phyloP scores from a whole-genome alignment of 2,329 filamentous ascomycete species.

The Fusarium praegraminearum region DNA sequence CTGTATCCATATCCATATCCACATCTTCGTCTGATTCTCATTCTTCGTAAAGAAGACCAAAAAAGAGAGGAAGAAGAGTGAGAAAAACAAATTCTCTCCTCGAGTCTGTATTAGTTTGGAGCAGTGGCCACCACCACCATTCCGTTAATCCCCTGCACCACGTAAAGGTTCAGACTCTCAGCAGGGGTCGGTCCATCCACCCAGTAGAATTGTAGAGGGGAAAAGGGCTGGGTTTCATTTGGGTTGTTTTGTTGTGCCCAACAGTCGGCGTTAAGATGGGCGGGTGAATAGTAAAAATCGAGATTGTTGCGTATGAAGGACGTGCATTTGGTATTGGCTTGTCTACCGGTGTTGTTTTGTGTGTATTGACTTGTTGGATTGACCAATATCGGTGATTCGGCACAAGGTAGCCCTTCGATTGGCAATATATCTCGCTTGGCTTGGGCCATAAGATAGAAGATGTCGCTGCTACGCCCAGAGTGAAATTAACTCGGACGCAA shows the following conservation, averaged over 20 bases:
- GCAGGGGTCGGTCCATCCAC: conserved; percentile 42
- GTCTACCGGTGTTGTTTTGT: not conserved
- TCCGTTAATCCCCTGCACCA: conserved; percentile 45
- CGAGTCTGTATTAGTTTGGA: conserved; percentile 43
- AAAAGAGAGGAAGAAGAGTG: not conserved
- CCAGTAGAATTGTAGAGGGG: not conserved
- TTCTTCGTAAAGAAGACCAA: conserved; percentile 11
- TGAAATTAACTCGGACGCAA: not conserved
- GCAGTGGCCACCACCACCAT: conserved; percentile 28
- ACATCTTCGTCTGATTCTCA: conserved; percentile 3
- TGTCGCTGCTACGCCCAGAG: conserved; percentile 16
- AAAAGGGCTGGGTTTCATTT: conserved; percentile 22
- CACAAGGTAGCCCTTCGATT: not conserved
- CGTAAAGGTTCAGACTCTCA: conserved; percentile 48
- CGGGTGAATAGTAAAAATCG: conserved; percentile 24
- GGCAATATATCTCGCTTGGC: conserved; percentile 28
- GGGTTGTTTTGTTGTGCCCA: conserved; percentile 38
- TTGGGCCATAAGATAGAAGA: conserved; percentile 22
- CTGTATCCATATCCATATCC: conserved; percentile 17
- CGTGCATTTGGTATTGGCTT: conserved; percentile 12
- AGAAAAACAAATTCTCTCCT: not conserved
- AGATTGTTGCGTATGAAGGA: conserved; percentile 5
- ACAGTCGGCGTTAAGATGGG: conserved; percentile 49
- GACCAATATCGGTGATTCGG: not conserved
- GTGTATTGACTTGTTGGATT: too few species aligned